These are phyloP conservation scores for Coelastrella sp. DNA, from an alignment of 139 green algal species.

Conservation along the genomic window DNA sequence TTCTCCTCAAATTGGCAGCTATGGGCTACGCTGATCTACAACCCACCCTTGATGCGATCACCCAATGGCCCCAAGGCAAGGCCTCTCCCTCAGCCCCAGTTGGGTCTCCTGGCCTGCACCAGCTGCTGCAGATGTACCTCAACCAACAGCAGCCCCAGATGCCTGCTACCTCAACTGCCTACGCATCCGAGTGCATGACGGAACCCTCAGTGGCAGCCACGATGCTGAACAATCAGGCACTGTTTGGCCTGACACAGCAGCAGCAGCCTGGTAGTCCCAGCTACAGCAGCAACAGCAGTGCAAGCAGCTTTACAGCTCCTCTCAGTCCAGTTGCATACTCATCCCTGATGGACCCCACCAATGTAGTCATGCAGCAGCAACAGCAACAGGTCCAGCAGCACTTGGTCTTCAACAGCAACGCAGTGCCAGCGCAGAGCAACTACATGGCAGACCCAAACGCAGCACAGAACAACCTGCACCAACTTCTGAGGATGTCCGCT, in stretches of 20 bases:
- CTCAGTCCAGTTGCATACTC: neutral
- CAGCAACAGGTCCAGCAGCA: neutral
- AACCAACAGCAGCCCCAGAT: neutral
- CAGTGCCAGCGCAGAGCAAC: too few relatives aligned
- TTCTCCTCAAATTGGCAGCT: neutral
- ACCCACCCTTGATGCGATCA: neutral
- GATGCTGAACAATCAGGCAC: neutral
- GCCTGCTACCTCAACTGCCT: neutral
- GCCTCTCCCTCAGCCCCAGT: neutral
- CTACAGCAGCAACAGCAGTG: neutral
- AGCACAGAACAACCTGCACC: neutral
- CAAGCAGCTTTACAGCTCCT: neutral
- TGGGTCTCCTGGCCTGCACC: neutral
- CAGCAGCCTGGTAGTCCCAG: neutral
- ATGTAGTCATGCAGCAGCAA: neutral
- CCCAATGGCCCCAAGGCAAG: neutral
- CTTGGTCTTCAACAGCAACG: too few relatives aligned
- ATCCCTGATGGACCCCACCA: neutral
- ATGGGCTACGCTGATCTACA: constrained; percentile 1
- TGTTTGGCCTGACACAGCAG: neutral
- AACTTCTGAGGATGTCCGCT: neutral
- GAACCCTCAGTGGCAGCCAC: neutral
- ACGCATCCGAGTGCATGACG: neutral
- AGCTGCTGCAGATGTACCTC: neutral
- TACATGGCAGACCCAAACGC: neutral